Evolutionary conservation across 192 early-diverging fungal species (phyloP).

Genomic region (Coemansia sp.): DNA sequence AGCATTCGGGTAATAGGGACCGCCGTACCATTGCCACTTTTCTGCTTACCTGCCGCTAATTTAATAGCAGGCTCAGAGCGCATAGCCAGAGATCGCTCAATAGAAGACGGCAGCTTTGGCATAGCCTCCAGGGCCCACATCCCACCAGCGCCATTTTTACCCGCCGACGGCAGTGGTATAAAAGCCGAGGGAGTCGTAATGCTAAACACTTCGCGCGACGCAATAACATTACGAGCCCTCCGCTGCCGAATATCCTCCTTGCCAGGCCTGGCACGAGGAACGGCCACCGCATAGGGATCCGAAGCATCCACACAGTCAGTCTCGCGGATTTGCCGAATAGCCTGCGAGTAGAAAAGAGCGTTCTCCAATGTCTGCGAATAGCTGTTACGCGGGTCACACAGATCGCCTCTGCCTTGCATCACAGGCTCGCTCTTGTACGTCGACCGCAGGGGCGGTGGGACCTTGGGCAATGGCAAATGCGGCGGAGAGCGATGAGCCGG

Average conservation of each 20-base stretch:
- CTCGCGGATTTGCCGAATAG: constrained; percentile 45
- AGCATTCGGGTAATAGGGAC: constrained; percentile 36
- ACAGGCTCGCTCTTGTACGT: constrained; percentile 51
- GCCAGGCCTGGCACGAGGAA: constrained; percentile 41
- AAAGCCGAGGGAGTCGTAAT: constrained; percentile 36
- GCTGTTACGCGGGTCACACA: constrained; percentile 19
- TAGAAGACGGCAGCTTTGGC: constrained; percentile 6
- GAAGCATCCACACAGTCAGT: constrained; percentile 26
- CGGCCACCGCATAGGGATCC: constrained; percentile 24
- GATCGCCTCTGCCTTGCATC: constrained; percentile 18
- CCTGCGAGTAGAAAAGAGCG: constrained; percentile 55
- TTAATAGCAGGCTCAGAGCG: constrained; percentile 48
- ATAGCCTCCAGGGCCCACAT: constrained; percentile 3
- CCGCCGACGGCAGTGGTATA: constrained; percentile 24
- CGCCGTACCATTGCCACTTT: constrained; percentile 11
- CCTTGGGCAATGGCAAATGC: background rate
- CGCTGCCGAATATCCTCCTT: constrained; percentile 55
- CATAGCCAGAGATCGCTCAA: constrained; percentile 29
- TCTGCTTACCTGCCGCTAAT: constrained; percentile 15
- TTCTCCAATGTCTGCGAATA: constrained; percentile 57
- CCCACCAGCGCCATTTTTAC: background rate
- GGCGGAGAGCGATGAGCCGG: background rate
- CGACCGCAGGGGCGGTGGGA: constrained; percentile 30
- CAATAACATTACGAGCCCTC: constrained; percentile 46
- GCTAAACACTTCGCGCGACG: constrained; percentile 51